Base-by-base conservation (phyloP, 306 rosid species). In the Vigna mungo region DNA sequence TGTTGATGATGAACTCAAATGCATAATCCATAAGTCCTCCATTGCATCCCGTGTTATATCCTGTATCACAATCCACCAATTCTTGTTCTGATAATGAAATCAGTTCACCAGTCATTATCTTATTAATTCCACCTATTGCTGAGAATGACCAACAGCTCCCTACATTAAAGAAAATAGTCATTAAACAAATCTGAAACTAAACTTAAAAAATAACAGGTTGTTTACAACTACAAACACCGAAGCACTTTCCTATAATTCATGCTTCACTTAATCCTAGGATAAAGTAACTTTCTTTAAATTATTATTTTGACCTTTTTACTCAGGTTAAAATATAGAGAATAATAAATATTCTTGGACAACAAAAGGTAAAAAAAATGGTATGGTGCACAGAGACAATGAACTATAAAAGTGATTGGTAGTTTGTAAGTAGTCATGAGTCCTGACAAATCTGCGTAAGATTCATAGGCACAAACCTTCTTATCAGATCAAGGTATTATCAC, bases 111-210 rank as follows among this genome's bases (percentile, higher is more conserved):
- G 98, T 92, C 10, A 88, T 94, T 4, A 96, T 65, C 91, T 96
- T 74, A 25, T 89, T 96, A 80, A 96, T 77, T 52, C 97, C 85
- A 49, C 78, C 37, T 2, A 92, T 53, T 30, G 98, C 83, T 41
- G 99, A 89, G 89, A 96, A 96, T 62, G 99, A 98, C 99, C 99
- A 96, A 90, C 99, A 96, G 83, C 99, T 96, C 98, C 99, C 99
- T 96, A 68, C 86, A 87, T 74, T 5, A 37, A 3, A 39, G 32
- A 56, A 62, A 59, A 46, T 6, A 74, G 17, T 17, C 17, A 83
- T 1, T 20, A n/a, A 59, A 20, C 58, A 80, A 61, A n/a, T n/a
- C n/a, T n/a, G n/a, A n/a, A n/a, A n/a, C n/a, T n/a, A n/a, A n/a
- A n/a, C n/a, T n/a, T n/a, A 67, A 43, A 32, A 64, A 39, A 65